Evolutionary conservation across 2,329 filamentous ascomycete species (phyloP).

Genomic region (Trichoderma sp.): DNA sequence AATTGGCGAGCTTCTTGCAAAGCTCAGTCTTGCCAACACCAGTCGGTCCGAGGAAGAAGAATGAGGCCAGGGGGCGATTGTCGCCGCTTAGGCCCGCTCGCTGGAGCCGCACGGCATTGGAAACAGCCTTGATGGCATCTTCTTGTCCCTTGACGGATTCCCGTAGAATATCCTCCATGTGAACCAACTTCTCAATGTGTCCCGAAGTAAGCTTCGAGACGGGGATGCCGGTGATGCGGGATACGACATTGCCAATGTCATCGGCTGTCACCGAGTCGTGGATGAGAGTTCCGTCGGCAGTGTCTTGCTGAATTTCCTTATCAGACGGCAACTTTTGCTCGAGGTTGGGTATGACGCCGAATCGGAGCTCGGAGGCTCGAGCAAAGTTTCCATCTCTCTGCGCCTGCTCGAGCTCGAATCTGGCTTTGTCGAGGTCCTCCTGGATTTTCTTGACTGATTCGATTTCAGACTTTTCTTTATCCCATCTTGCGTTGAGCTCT

Average conservation of each 20-base stretch:
- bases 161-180: slow-evolving; percentile 89
- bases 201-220: slow-evolving; percentile 89
- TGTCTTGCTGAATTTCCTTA: slow-evolving; percentile 44
- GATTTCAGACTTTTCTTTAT: slow-evolving; percentile 82
- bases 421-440: slow-evolving; percentile 81
- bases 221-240: slow-evolving; percentile 87
- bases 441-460: slow-evolving; percentile 84
- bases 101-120: slow-evolving; percentile 91
- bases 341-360: slow-evolving; percentile 78
- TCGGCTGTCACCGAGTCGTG: slow-evolving; percentile 95
- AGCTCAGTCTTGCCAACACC: slow-evolving; percentile 97
- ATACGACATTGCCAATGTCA: slow-evolving; percentile 90
- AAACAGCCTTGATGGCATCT: slow-evolving; percentile 85
- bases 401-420: slow-evolving; percentile 81
- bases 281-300: slow-evolving; percentile 60
- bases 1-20: slow-evolving; percentile 91
- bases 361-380: slow-evolving; percentile 85
- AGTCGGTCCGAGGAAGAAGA: slow-evolving; percentile 97
- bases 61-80: slow-evolving; percentile 86
- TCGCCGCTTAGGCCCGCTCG: slow-evolving; percentile 88
- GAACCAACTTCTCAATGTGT: slow-evolving; percentile 89
- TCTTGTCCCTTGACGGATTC: slow-evolving; percentile 89
- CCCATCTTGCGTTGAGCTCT: slow-evolving; percentile 80
- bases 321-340: slow-evolving; percentile 80
- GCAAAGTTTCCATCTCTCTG: slow-evolving; percentile 86